Base-by-base conservation (phyloP, 768 basidiomycete species). In the Podaxis rugospora region DNA sequence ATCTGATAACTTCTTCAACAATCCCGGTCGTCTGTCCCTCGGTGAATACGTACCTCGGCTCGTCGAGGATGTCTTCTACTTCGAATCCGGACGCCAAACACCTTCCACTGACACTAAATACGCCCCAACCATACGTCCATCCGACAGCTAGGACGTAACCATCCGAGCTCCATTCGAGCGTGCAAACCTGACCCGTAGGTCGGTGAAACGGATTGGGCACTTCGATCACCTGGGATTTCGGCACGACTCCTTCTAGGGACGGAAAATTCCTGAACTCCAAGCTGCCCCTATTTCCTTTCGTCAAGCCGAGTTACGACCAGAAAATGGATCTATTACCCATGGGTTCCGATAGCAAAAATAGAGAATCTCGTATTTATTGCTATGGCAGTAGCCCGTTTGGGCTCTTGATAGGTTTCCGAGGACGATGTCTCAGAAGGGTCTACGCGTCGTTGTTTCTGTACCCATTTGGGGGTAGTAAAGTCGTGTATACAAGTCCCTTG, bases 111-210 rank as follows among this genome's bases (percentile, higher is more conserved):
- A 94, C 87, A 69, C 89, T 94, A 75, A 94, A 91, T 4, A 96
- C 81, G 2, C 87, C 92, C 95, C 95, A 98, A 5, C 93, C 95
- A 56, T 82, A 74, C 63, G 86, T 81, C 90, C 93, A 97, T 0
- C 93, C 96, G 1, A 94, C 93, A 36, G 95, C 95, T 10, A 99
- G 78, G 5, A 92, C 93, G 73, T 95, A 95, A 2, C 96, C 96
- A 72, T 99, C 97, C 0, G 92, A 92, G 54, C 92, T 95, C 96
- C 95, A 98, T 66, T 93, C 86, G 71, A 96, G 78, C 10, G 83
- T 71, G 61, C 72, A 82, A 4, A 93, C 85, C 42, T 81, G 74
- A 1, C 92, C 92, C 4, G 79, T 83, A 6, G 80, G 77, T 49
- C 76, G 78, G 63, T 79, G 82, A 63, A 84, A 83, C 39, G 83